Evolutionary conservation across 345 rosid genomes (phyloP), one percentile per base, ranked within the genome.

Genomic region (Noccaea bulbosa): DNA sequence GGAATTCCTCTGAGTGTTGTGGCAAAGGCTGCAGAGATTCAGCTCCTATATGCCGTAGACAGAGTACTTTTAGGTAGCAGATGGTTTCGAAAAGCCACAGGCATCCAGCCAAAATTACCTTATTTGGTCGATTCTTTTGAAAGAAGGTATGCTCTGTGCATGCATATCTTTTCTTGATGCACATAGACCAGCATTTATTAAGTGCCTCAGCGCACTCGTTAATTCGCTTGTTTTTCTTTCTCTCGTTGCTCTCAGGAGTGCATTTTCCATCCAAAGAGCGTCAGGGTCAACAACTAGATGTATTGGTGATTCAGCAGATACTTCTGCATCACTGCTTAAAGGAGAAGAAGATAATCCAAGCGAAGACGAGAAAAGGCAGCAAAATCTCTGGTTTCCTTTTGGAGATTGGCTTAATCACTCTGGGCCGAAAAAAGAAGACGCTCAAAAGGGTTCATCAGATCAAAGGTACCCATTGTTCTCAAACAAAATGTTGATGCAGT

Each of bases 21-120:
- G 80, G 91, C 97, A 49, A 94, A 91, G 80, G 99, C 93, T 81
- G 99, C 95, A 65, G 97, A 88, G 77, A 85, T 94, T 72, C 90
- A 89, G 79, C 93, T 94, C 27, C 81, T 82, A 40, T 81, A 91
- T 74, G 88, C 91, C 4, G 87, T 94, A 20, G 99, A 94, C 67
- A 91, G 71, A 77, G 83, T 87, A 57, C 85, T 94, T 37, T 67
- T 94, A 37, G 97, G 99, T 50, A 88, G 89, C 67, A 82, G 93
- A 83, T 91, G 99, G 97, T 81, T 91, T 74, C 88, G 97, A 44
- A 94, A 89, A 83, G 91, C 88, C 34, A 82, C 93, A 8, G 97
- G 99, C 44, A 91, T 94, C 79, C 97, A 94, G 70, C 97, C 99
- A 16, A 83, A 87, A 72, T 89, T 86, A 80, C 96, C 97, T 24